Conservation (phyloP, 306 rosid genomes). For the Glycine soja region DNA sequence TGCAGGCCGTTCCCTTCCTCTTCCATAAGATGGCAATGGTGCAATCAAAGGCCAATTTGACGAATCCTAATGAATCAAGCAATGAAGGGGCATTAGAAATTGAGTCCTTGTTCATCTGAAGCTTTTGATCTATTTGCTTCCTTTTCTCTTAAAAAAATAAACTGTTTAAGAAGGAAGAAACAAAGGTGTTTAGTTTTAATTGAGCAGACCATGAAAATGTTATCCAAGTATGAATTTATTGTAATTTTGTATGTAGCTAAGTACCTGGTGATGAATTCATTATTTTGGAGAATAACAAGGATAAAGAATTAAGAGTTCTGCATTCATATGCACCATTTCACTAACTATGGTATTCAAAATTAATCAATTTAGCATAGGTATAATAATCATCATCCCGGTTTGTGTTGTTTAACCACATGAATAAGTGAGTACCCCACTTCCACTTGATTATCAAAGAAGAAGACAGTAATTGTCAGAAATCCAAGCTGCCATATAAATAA, state of each 20-base stretch:
- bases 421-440: constrained; percentile 8
- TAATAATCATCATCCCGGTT: not conserved
- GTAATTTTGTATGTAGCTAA: too few relatives aligned
- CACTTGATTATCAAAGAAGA: constrained; percentile 12
- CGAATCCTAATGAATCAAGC: constrained; percentile 62
- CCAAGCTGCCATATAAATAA: not conserved
- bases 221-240: not conserved
- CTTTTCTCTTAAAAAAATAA: not conserved
- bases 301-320: not conserved
- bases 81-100: constrained; percentile 24
- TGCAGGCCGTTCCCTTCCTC: constrained; percentile 94
- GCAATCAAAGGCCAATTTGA: constrained; percentile 79
- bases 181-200: not conserved
- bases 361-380: not conserved
- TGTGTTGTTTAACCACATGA: not conserved
- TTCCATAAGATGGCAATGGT: constrained; percentile 93
- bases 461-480: not conserved
- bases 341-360: not conserved
- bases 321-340: not conserved
- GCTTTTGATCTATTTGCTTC: not conserved
- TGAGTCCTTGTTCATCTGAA: not conserved
- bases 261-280: not conserved
- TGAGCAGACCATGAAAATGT: not conserved
- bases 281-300: not conserved
- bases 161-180: not conserved